Base-by-base conservation (phyloP, 768 basidiomycete species). In the Rhodotorula taiwanensis region DNA sequence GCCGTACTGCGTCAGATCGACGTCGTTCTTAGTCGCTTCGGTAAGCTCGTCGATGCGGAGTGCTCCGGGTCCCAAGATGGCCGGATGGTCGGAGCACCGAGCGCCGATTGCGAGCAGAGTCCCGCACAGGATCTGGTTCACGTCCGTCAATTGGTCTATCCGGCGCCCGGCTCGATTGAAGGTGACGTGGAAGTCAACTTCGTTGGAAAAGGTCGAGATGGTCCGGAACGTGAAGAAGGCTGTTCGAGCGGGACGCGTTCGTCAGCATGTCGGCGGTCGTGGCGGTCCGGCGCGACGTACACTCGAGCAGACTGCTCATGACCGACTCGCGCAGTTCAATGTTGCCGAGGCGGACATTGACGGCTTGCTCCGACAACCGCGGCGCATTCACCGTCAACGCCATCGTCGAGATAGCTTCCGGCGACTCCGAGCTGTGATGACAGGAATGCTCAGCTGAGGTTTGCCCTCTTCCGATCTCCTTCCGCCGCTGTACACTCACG, bases 41-140 rank as follows among this genome's bases (percentile, higher is more conserved):
- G 8, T 1, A 2, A 58, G 56, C 15, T 42, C 45, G 21, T 9
- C 2, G 1, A 50, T 13, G 2, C 33, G 48, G 4, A 47, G 48
- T 23, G 56, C 56, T 21, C 6, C 6, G 21, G 36, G 13, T 13
- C 56, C 56, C 25, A 58, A 5, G 27, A 58, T 36, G 1, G 36
- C 47, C 2, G 56, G 56, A 30, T 58, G 56, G 56, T 49, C 48
- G 36, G 18, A 49, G 18, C 56, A 58, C 14, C 56, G 47, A 0
- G 56, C 56, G 21, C 56, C 56, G 30, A 58, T 34, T 4, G 56
- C 48, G 36, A 58, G 48, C 8, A 50, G 39, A 13, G 21, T 47
- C 10, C 7, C 28, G 48, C 48, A 49, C 13, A 58, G 56, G 18
- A 50, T 48, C 30, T 50, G 56, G 36, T 58, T 58, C 21, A 48